Evolutionary conservation across 2,329 filamentous ascomycete species (phyloP).

Genomic region (Diaporthe australafricana): DNA sequence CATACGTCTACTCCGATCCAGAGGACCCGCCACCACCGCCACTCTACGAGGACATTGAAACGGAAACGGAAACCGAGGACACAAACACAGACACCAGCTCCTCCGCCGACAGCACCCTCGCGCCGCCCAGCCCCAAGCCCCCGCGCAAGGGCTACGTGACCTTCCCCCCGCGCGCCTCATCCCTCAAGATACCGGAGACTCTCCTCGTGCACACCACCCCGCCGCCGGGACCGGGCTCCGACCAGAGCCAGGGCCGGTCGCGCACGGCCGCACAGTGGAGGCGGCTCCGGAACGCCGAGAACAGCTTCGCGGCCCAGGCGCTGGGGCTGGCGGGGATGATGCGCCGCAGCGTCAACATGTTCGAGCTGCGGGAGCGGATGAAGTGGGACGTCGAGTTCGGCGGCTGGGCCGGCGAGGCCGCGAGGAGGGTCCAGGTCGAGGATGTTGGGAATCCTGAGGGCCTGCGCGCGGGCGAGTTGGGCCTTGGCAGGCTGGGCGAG

Average conservation of each 20-base stretch:
- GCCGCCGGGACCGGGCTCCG: constrained; percentile 37
- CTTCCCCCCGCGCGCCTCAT: constrained; percentile 61
- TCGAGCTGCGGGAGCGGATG: constrained; percentile 57
- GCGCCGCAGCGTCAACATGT: constrained; percentile 59
- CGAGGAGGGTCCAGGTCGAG: constrained; percentile 51
- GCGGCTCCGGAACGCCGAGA: constrained; percentile 43
- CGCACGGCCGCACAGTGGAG: constrained; percentile 32
- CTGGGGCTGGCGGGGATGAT: constrained; percentile 59
- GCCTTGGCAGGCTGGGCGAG: constrained; percentile 13
- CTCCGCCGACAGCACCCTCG: background rate
- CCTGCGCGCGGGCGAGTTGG: constrained; percentile 38
- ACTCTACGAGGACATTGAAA: constrained; percentile 21
- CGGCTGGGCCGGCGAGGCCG: constrained; percentile 48
- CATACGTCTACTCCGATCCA: constrained; percentile 33
- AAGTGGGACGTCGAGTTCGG: constrained; percentile 55
- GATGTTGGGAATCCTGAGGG: constrained; percentile 50
- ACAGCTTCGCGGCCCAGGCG: constrained; percentile 61
- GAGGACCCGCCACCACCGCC: constrained; percentile 25
- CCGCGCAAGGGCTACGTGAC: constrained; percentile 56
- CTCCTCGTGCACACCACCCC: constrained; percentile 59
- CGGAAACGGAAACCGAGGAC: background rate
- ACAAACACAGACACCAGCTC: background rate
- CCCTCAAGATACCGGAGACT: constrained; percentile 60
- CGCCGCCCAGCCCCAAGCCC: constrained; percentile 39
- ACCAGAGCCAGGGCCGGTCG: constrained; percentile 38